phyloP scores from a whole-genome alignment of 2,329 filamentous ascomycete genomes.

The Sphaerulina vaccinii region DNA sequence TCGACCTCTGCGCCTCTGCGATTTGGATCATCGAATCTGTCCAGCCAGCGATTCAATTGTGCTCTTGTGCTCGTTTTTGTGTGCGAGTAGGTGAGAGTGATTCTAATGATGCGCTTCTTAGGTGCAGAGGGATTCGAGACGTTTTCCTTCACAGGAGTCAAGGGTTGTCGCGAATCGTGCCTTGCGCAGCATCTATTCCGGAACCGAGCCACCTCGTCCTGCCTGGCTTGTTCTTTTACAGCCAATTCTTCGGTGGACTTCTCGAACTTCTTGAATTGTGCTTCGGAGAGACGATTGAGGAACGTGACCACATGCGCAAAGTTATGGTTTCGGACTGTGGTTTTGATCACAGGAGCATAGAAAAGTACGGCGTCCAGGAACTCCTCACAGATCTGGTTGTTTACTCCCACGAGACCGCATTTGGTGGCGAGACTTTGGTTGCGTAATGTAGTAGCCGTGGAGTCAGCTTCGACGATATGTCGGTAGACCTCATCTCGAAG shows the following conservation, averaged over 20 bases:
- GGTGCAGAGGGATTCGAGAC: no score
- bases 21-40: slow-evolving; percentile 12
- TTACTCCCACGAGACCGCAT: slow-evolving; percentile 8
- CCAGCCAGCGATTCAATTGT: slow-evolving; percentile 16
- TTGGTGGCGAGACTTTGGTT: slow-evolving; percentile 6
- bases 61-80: slow-evolving; percentile 3
- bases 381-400: slow-evolving; percentile 11
- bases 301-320: slow-evolving; percentile 18
- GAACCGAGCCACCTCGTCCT: no score
- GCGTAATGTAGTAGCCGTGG: not conserved
- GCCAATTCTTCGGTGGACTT: not conserved
- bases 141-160: no score
- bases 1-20: slow-evolving; percentile 7
- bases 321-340: slow-evolving; percentile 8
- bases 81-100: slow-evolving; percentile 7
- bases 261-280: slow-evolving; percentile 5
- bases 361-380: slow-evolving; percentile 14
- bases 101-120: slow-evolving; percentile 7
- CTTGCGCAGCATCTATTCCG: no score
- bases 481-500: not conserved
- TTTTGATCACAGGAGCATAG: slow-evolving; percentile 8
- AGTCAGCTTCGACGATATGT: not conserved
- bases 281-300: slow-evolving; percentile 13
- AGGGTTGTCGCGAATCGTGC: no score
- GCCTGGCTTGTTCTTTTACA: no score